Evolutionary conservation across 805 yeast genomes (phyloP), one percentile per base, ranked within the genome.

Genomic region (Spathaspora sp.): DNA sequence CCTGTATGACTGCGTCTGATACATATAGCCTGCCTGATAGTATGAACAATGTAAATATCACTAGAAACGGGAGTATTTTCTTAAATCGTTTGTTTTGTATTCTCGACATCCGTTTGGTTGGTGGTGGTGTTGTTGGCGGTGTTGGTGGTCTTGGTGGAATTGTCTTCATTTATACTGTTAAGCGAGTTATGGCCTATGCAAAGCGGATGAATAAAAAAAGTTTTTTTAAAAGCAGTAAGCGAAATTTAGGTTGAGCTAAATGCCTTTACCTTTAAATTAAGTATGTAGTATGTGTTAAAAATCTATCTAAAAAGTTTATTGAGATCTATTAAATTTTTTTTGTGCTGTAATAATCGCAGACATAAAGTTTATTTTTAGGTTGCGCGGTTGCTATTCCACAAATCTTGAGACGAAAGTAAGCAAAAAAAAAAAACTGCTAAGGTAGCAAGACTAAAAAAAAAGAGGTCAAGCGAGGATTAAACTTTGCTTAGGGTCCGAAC

Each of bases 81-180:
- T 55, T 63, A 17, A 59, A n/a, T 44, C 60, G 42, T 48, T 62
- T 63, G 40, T 53, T 60, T 44, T 61, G 60, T 20, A 49, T 51
- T 45, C 56, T 55, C 11, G 64, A 57, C 26, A 49, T 57, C 50
- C 53, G 46, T 40, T 19, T 42, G 44, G 44, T n/a, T 19, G 12
- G 4, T 17, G 44, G n/a, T n/a, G n/a, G n/a, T n/a, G n/a, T n/a
- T n/a, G n/a, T n/a, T n/a, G n/a, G n/a, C n/a, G n/a, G n/a, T n/a
- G n/a, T n/a, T n/a, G n/a, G n/a, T n/a, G n/a, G n/a, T n/a, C n/a
- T 42, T 19, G 7, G 3, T 19, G 26, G 26, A 42, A 4, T 26
- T 40, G 23, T 23, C 6, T 23, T 23, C n/a, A 6, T 23, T 4
- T 23, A 23, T 23, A 4, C 26, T 3, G 6, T 23, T 23, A 23